Conservation (phyloP, 1,139 yeast species). For the Nakaseomyces glabratus region DNA sequence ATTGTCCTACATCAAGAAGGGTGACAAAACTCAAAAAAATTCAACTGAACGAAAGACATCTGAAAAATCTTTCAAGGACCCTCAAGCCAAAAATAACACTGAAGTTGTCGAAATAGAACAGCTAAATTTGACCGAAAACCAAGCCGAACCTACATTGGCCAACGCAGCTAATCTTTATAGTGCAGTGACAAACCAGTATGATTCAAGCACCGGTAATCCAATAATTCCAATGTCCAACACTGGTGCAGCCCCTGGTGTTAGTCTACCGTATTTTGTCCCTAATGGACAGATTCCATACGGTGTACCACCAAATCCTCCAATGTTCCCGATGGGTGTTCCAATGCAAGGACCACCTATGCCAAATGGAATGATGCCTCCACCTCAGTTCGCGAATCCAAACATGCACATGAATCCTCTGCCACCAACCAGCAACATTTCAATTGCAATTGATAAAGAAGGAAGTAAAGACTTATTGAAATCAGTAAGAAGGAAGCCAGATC, state of each 20-base stretch:
- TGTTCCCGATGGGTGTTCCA: conserved; percentile 20
- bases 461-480: conserved; percentile 11
- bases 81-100: neutral
- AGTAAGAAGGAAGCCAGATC: conserved; percentile 4
- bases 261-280: conserved; percentile 24
- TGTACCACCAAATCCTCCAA: conserved; percentile 15
- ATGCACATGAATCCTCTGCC: neutral
- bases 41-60: conserved; percentile 8
- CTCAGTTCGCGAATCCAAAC: conserved; percentile 9
- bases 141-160: conserved; percentile 9
- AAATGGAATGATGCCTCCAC: conserved; percentile 13
- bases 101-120: too few relatives aligned
- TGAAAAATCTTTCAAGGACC: conserved; percentile 9
- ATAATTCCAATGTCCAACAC: conserved; percentile 5
- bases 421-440: neutral
- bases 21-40: conserved; percentile 10
- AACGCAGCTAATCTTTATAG: conserved; percentile 29
- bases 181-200: conserved; percentile 28
- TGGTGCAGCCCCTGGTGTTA: conserved; percentile 12
- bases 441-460: conserved; percentile 13
- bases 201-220: conserved; percentile 11
- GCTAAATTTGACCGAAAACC: conserved; percentile 7
- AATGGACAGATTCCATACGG: conserved; percentile 29
- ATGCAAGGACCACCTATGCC: conserved; percentile 24
- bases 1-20: conserved; percentile 22